phyloP scores from a whole-genome alignment of 2,329 filamentous ascomycete species.

The Mycosphaerella sp. region DNA sequence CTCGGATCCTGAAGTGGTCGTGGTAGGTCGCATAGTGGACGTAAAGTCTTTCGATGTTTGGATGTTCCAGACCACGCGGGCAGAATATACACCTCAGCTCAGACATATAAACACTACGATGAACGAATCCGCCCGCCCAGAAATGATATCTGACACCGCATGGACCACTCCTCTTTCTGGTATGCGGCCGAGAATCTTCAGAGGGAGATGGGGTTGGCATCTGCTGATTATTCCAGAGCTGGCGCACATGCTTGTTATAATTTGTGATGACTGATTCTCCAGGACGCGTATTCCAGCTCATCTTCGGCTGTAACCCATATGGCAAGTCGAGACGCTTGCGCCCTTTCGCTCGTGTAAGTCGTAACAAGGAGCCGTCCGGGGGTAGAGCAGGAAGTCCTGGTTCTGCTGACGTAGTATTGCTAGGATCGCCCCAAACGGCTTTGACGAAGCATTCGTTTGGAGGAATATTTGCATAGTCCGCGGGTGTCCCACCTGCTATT shows the following conservation, averaged over 20 bases:
- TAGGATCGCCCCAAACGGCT: conserved; percentile 26
- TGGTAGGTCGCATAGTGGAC: conserved; percentile 35
- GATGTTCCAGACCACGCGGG: conserved; percentile 16
- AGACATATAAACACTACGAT: conserved; percentile 6
- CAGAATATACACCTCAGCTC: conserved; percentile 27
- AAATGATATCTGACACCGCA: conserved; percentile 26
- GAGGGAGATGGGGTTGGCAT: conserved; percentile 27
- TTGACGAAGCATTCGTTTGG: conserved; percentile 23
- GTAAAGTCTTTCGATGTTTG: conserved; percentile 29
- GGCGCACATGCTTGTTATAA: conserved; percentile 18
- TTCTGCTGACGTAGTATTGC: background rate
- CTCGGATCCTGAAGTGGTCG: conserved; percentile 32
- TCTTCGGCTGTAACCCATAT: conserved; percentile 25
- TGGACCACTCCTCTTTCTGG: conserved; percentile 5
- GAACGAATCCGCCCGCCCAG: conserved; percentile 9
- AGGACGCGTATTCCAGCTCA: conserved; percentile 24
- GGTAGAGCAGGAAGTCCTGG: conserved; percentile 29
- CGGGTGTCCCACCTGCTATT: conserved; percentile 17
- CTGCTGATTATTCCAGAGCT: conserved; percentile 16
- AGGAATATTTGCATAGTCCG: conserved; percentile 4
- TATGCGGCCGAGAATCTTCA: conserved; percentile 13
- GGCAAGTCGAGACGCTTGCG: conserved; percentile 16
- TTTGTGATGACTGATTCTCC: conserved; percentile 21
- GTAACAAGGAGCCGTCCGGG: conserved; percentile 14
- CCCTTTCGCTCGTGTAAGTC: conserved; percentile 21